These are phyloP conservation scores for Starmera stellimalicola DNA, from an alignment of 1,139 yeast species.

Conservation along the genomic window DNA sequence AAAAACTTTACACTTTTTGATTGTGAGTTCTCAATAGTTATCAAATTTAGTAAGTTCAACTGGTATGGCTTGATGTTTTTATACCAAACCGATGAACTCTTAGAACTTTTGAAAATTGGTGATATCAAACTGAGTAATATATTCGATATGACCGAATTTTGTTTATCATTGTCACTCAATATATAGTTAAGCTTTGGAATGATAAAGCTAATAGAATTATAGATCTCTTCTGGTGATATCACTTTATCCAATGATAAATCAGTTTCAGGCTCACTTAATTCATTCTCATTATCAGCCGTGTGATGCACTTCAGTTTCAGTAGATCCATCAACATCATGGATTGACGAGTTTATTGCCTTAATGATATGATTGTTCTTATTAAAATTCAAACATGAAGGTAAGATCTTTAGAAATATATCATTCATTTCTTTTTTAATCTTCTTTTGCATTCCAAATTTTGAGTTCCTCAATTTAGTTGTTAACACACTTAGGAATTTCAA, in stretches of 20 bases:
- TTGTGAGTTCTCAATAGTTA: conserved; percentile 29
- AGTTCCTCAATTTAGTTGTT: conserved; percentile 44
- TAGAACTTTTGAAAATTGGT: conserved; percentile 34
- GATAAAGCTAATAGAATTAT: conserved; percentile 27
- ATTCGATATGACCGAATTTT: conserved; percentile 31
- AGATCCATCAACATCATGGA: neutral
- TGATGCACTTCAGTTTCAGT: conserved; percentile 2
- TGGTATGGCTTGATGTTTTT: conserved; percentile 26
- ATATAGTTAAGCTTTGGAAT: conserved; percentile 34
- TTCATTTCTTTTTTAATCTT: conserved; percentile 55
- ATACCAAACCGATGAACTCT: conserved; percentile 11
- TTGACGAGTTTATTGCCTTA: conserved; percentile 5
- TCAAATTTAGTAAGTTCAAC: conserved; percentile 29
- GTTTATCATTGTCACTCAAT: conserved; percentile 45
- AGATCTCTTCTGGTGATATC: conserved; percentile 28
- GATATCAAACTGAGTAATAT: conserved; percentile 35
- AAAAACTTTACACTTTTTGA: conserved; percentile 44
- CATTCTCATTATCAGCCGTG: neutral
- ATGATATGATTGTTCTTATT: conserved; percentile 14
- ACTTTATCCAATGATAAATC: conserved; percentile 1
- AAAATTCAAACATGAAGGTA: conserved; percentile 30
- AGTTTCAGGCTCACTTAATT: neutral
- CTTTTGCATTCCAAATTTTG: conserved; percentile 54
- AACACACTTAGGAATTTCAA: conserved; percentile 42
- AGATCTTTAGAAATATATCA: conserved; percentile 50